Percentiles rank a stretch among this genome's conserved stretches.
phyloP scores from a whole-genome alignment of 352 stramenopile species.

The Blastocystis sp. region DNA sequence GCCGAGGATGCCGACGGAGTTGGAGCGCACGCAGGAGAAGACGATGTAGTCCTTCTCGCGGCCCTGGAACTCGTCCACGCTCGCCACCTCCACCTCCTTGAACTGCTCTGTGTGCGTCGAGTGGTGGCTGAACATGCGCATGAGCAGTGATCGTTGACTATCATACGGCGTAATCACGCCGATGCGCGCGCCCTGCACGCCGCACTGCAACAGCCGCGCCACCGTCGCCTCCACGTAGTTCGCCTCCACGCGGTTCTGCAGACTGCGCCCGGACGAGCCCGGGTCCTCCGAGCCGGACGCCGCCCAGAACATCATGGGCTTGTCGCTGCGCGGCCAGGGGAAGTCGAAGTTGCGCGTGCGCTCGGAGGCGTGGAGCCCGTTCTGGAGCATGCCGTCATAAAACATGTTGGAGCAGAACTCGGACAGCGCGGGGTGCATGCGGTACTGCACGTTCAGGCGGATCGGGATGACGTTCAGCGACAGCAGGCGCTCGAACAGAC shows the following conservation, averaged over 20 bases:
- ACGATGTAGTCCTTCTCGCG: conserved; percentile 98
- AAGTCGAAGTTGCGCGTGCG: conserved; percentile 84
- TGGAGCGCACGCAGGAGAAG: conserved; percentile 94
- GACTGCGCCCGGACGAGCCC: conserved; percentile 91
- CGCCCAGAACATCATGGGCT: conserved; percentile 97
- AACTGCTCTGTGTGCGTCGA: conserved; percentile 88
- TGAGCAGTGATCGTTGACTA: conserved; percentile 94
- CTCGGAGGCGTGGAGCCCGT: conserved; percentile 92
- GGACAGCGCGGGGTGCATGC: conserved; percentile 96
- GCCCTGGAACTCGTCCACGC: conserved; percentile 97
- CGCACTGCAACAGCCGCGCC: conserved; percentile 89
- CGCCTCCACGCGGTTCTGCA: conserved; percentile 95
- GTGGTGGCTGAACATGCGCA: conserved; percentile 86
- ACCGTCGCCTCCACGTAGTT: conserved; percentile 96
- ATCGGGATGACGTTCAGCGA: conserved; percentile 90
- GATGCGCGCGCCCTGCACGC: conserved; percentile 86
- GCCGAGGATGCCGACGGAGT: conserved; percentile 95
- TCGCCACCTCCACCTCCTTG: conserved; percentile 96
- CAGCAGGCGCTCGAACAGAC: conserved; percentile 94
- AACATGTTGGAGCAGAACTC: conserved; percentile 99
- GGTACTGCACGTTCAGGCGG: conserved; percentile 96
- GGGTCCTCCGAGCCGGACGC: conserved; percentile 94
- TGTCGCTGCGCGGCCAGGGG: conserved; percentile 91
- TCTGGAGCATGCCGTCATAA: conserved; percentile 97
- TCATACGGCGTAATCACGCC: conserved; percentile 96